A percentile compares a stretch with the other conserved stretches of the same genome.
These are phyloP conservation scores for Penicillium salamii DNA, from an alignment of 495 filamentous ascomycete genomes.

Conservation along the genomic window DNA sequence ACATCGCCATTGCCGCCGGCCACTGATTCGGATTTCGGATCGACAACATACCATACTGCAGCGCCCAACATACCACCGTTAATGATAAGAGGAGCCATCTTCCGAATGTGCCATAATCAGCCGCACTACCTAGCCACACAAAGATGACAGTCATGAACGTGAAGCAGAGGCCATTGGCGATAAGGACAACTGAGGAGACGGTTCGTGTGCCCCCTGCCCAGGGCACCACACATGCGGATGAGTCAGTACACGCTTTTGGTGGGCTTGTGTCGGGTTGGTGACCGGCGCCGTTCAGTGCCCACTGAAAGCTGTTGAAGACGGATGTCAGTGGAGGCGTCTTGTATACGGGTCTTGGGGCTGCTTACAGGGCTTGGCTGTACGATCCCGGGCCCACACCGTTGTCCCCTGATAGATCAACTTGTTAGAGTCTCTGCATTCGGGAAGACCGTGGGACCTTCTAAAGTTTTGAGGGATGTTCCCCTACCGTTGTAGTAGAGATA, in stretches of 20 bases:
- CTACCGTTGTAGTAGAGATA: constrained; percentile 48
- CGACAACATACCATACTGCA: constrained; percentile 47
- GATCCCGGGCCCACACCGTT: constrained; percentile 49
- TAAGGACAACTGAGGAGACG: constrained; percentile 45
- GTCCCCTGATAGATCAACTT: constrained; percentile 27
- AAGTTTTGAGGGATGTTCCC: not conserved
- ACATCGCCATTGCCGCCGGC: constrained; percentile 48
- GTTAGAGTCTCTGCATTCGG: not conserved
- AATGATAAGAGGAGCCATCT: constrained; percentile 46
- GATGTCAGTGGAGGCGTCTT: no score
- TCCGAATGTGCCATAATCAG: constrained; percentile 50
- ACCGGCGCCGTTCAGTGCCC: constrained; percentile 43
- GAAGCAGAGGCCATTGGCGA: constrained; percentile 51
- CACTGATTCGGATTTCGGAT: constrained; percentile 44
- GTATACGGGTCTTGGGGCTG: not conserved
- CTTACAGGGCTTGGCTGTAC: constrained; percentile 44
- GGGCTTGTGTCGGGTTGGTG: constrained; percentile 42
- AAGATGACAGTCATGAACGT: constrained; percentile 51
- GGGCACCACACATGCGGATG: constrained; percentile 43
- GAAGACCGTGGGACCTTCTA: no score
- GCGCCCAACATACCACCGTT: constrained; percentile 47
- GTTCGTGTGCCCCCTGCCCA: constrained; percentile 45
- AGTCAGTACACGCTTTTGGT: constrained; percentile 36
- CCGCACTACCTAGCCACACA: constrained; percentile 46
- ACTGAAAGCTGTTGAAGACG: constrained; percentile 48